These are phyloP conservation scores for Gossypium davidsonii DNA, from an alignment of 441 rosid species.

Conservation along the genomic window DNA sequence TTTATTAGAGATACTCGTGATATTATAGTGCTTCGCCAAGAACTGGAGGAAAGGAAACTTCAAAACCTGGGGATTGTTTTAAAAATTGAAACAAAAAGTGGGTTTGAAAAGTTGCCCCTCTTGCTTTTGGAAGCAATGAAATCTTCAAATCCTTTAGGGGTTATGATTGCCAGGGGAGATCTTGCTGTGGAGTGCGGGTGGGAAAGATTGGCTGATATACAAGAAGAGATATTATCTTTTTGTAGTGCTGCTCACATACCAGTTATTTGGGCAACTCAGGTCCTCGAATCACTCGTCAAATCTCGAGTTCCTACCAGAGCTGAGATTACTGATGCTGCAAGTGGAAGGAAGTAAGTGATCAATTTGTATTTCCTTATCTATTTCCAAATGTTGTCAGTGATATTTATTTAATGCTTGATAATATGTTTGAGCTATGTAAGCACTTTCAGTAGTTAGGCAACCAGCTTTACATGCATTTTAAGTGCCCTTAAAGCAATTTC, in stretches of 20 bases:
- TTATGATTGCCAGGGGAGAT: slow-evolving; percentile 76
- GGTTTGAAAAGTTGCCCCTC: slow-evolving; percentile 48
- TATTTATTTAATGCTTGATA: not conserved
- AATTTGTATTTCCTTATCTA: not conserved
- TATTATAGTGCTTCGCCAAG: slow-evolving; percentile 43
- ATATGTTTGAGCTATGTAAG: not conserved
- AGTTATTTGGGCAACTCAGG: slow-evolving; percentile 72
- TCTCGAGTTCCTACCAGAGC: slow-evolving; percentile 64
- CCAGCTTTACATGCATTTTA: not conserved
- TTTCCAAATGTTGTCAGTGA: not conserved
- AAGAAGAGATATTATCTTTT: slow-evolving; percentile 52
- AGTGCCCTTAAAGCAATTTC: not conserved
- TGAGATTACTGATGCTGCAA: slow-evolving; percentile 63
- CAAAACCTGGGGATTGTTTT: slow-evolving; percentile 43
- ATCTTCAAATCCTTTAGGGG: slow-evolving; percentile 53
- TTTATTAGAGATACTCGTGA: slow-evolving; percentile 51
- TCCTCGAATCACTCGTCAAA: slow-evolving; percentile 64
- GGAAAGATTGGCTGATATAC: slow-evolving; percentile 61
- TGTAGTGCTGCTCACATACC: slow-evolving; percentile 49
- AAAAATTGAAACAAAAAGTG: slow-evolving; percentile 58
- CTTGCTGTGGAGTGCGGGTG: slow-evolving; percentile 81
- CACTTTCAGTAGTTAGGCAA: not conserved
- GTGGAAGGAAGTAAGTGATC: slow-evolving; percentile 42
- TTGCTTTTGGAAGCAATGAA: slow-evolving; percentile 63
- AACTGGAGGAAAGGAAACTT: slow-evolving; percentile 49